phyloP scores from a whole-genome alignment of 2,329 filamentous ascomycete genomes.

The Beauveria scarabaeidicola region DNA sequence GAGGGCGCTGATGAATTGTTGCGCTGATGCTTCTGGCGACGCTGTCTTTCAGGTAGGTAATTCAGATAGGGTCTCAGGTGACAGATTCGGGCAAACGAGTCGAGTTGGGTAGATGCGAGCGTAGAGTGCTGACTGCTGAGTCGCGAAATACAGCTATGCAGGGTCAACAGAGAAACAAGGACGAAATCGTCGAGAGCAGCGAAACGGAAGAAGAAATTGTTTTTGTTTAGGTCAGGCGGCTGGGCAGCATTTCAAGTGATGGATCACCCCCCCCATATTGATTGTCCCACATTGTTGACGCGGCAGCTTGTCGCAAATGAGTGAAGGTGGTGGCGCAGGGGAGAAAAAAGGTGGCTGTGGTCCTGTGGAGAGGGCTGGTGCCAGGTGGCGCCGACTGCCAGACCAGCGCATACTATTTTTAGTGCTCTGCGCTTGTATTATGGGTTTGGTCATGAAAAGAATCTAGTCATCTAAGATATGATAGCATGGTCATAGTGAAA shows the following conservation, averaged over 20 bases:
- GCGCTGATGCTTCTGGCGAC: neutral
- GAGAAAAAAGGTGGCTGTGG: neutral
- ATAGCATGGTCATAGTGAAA: neutral
- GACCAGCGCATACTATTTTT: neutral
- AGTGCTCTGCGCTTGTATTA: constrained; percentile 8
- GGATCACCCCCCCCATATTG: neutral
- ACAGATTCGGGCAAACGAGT: neutral
- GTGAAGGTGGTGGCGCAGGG: neutral
- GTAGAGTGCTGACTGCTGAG: neutral
- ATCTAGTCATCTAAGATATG: too few relatives aligned
- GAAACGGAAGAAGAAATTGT: neutral
- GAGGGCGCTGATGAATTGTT: neutral
- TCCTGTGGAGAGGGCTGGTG: constrained; percentile 5
- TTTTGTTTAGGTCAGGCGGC: constrained; percentile 1
- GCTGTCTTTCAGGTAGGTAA: neutral
- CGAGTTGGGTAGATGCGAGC: neutral
- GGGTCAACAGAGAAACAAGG: neutral
- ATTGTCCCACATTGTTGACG: constrained; percentile 5
- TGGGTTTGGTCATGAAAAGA: neutral
- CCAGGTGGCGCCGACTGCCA: neutral
- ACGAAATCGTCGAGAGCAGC: too few relatives aligned
- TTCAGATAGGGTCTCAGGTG: neutral
- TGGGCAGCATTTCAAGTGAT: neutral
- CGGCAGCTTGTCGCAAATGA: constrained; percentile 1
- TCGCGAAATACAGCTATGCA: neutral